Evolutionary conservation across 176 grass and related monocot genomes (phyloP).

Genomic region (Phyllostachys edulis): DNA sequence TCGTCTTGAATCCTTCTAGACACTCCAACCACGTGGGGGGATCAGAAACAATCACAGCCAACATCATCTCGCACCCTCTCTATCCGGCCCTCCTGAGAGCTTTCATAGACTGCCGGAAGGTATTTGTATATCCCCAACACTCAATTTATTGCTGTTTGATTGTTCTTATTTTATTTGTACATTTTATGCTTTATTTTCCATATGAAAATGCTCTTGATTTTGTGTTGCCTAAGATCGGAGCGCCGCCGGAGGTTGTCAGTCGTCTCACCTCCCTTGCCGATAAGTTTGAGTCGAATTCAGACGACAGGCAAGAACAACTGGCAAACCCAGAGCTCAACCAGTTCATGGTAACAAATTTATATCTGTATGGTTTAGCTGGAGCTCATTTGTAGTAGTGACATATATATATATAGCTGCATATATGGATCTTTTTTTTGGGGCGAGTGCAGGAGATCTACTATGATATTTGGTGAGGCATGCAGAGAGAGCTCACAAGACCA

Average conservation of each 20-base stretch:
- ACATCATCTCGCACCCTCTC: slow-evolving; percentile 79
- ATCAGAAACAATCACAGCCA: slow-evolving; percentile 57
- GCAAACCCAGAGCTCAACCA: slow-evolving; percentile 83
- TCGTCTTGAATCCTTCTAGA: slow-evolving; percentile 11
- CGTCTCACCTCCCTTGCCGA: slow-evolving; percentile 44
- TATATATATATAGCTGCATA: not conserved
- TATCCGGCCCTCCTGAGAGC: slow-evolving; percentile 67
- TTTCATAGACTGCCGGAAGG: slow-evolving; percentile 85
- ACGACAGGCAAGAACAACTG: not conserved
- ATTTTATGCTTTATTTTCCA: too few relatives aligned
- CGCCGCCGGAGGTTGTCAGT: slow-evolving; percentile 54
- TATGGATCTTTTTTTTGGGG: not conserved
- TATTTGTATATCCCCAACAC: not conserved
- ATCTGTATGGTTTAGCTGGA: not conserved
- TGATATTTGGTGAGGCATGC: slow-evolving; percentile 62
- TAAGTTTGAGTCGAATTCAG: slow-evolving; percentile 44
- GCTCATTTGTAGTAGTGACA: not conserved
- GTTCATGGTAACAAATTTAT: slow-evolving; percentile 59
- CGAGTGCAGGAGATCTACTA: slow-evolving; percentile 55
- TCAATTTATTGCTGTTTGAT: not conserved
- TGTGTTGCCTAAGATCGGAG: slow-evolving; percentile 54
- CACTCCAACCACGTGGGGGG: slow-evolving; percentile 20
- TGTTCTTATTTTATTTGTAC: not conserved
- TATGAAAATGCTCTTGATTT: slow-evolving; percentile 22
- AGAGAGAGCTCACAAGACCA: slow-evolving; percentile 62